phyloP scores from a whole-genome alignment of 352 stramenopile species.

The Thraustochytrium striatum region DNA sequence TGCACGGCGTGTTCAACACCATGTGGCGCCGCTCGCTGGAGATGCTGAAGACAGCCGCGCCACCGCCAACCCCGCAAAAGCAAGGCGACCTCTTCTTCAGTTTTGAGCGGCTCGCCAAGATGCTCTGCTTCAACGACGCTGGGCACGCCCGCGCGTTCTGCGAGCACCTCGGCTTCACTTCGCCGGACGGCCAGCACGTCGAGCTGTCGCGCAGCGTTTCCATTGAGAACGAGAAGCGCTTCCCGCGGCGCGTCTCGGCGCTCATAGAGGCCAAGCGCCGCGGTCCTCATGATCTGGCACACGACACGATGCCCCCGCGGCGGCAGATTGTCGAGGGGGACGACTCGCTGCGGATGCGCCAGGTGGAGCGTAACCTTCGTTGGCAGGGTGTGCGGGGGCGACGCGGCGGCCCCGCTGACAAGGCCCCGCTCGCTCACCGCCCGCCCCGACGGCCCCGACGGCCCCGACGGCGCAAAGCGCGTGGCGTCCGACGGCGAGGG shows the following conservation, averaged over 20 bases:
- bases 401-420: too few species aligned
- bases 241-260: not conserved
- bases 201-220: slow-evolving; percentile 7
- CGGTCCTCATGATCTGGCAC: not conserved
- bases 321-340: slow-evolving; percentile 23
- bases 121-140: slow-evolving; percentile 26
- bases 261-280: slow-evolving; percentile 25
- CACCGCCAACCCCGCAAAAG: too few species aligned
- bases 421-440: too few species aligned
- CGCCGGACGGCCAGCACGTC: not conserved
- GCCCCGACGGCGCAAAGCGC: too few species aligned
- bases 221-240: not conserved
- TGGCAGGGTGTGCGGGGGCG: too few species aligned
- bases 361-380: too few species aligned
- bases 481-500: too few species aligned
- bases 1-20: slow-evolving; percentile 11
- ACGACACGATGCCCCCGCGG: not conserved
- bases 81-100: not conserved
- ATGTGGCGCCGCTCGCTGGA: slow-evolving; percentile 5
- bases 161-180: not conserved
- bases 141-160: slow-evolving; percentile 1
- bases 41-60: not conserved
- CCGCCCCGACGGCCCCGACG: too few species aligned
- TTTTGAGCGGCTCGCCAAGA: not conserved
- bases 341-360: not conserved